Percentiles rank a stretch among this genome's conserved stretches.
Conservation (phyloP, 2,329 filamentous ascomycete species). For the Pseudocercospora crystallina region DNA sequence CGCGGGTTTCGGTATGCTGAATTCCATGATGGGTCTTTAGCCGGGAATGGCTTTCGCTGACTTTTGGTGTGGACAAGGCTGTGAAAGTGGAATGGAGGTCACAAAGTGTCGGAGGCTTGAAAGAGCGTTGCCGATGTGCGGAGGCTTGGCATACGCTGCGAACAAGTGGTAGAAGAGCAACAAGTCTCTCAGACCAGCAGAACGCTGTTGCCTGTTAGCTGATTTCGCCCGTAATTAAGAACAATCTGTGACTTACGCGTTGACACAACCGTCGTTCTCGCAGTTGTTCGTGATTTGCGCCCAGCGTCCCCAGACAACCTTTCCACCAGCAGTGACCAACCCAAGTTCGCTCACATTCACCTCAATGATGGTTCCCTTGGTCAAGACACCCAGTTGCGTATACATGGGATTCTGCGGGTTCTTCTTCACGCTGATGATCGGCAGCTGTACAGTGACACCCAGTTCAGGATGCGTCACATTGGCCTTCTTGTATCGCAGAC, state of each 20-base stretch:
- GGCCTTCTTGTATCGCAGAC: conserved; percentile 76
- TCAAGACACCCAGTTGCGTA: conserved; percentile 87
- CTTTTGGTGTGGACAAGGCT: no score
- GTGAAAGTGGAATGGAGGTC: no score
- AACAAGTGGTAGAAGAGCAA: no score
- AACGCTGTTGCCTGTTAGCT: no score
- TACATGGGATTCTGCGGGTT: conserved; percentile 88
- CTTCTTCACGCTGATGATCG: conserved; percentile 67
- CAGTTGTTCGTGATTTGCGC: conserved; percentile 66
- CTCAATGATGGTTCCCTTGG: conserved; percentile 81
- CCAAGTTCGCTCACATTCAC: conserved; percentile 93
- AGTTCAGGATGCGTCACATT: conserved; percentile 72
- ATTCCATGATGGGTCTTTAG: no score
- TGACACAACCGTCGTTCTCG: conserved; percentile 63
- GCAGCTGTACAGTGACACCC: conserved; percentile 80
- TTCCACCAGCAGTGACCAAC: conserved; percentile 84
- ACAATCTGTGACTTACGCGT: conserved; percentile 16
- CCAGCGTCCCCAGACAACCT: conserved; percentile 89
- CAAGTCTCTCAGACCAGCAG: no score
- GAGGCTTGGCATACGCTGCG: no score
- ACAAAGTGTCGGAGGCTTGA: no score
- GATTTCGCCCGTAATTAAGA: no score
- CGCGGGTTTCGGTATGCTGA: no score
- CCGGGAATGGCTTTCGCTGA: no score
- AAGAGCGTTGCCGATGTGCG: no score